Percentiles rank a stretch among this genome's conserved stretches.
Evolutionary conservation across 1,284 basidiomycete genomes (phyloP).

Genomic region (Trichosporon sp.): DNA sequence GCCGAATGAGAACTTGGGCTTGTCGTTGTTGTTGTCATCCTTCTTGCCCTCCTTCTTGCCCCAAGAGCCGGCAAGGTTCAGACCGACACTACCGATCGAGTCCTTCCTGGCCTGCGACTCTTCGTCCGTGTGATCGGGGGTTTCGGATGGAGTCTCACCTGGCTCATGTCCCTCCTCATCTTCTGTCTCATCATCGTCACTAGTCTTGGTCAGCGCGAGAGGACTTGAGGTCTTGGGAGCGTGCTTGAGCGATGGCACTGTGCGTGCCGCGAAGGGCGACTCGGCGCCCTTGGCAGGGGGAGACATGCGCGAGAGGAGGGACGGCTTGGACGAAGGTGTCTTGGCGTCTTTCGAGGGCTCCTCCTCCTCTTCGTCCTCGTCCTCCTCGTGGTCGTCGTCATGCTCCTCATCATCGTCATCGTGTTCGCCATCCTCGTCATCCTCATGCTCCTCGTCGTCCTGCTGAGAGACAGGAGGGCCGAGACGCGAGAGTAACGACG

Average conservation of each 20-base stretch:
- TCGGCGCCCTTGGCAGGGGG: neutral
- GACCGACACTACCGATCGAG: neutral
- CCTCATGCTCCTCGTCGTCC: neutral
- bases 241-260: constrained; percentile 25
- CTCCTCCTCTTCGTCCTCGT: neutral
- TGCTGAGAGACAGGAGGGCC: constrained; percentile 8
- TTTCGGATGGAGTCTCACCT: constrained; percentile 14
- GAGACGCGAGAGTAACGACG: constrained; percentile 11
- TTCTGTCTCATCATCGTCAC: constrained; percentile 5
- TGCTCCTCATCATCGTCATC: neutral
- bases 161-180: neutral
- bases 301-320: constrained; percentile 16
- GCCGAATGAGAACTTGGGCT: neutral
- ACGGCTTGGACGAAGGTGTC: neutral
- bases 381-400: neutral
- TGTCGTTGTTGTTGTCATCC: neutral
- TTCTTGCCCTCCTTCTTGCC: constrained; percentile 9
- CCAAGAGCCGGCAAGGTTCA: neutral
- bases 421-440: neutral
- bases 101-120: neutral
- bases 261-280: neutral
- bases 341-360: neutral
- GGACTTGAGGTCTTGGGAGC: constrained; percentile 42
- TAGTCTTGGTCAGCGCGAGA: constrained; percentile 14
- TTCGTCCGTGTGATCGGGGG: neutral